A percentile compares a stretch with the other conserved stretches of the same genome.
These are phyloP conservation scores for Ilyonectria sp. DNA, from an alignment of 2,329 filamentous ascomycete genomes.

Conservation along the genomic window DNA sequence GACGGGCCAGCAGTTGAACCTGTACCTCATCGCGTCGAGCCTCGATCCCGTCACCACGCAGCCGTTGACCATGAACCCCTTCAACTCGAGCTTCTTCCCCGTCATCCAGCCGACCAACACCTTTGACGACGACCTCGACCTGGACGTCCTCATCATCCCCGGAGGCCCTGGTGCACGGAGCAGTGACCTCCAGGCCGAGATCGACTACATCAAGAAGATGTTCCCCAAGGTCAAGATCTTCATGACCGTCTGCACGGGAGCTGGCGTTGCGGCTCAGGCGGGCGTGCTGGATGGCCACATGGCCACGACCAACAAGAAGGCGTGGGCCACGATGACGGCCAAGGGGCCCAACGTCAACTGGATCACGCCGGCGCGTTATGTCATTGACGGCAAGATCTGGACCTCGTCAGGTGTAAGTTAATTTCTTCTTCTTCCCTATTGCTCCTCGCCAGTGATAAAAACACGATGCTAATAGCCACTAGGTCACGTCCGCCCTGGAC, in stretches of 20 bases:
- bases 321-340: constrained; percentile 64
- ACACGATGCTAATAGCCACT: not conserved
- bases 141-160: constrained; percentile 75
- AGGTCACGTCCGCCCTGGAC: constrained; percentile 57
- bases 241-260: constrained; percentile 78
- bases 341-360: constrained; percentile 69
- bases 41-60: constrained; percentile 59
- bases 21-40: constrained; percentile 59
- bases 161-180: constrained; percentile 69
- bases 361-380: constrained; percentile 75
- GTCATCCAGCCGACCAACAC: constrained; percentile 63
- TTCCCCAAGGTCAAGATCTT: constrained; percentile 67
- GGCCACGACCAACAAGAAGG: constrained; percentile 78
- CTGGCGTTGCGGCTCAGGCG: constrained; percentile 69
- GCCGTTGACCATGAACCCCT: constrained; percentile 48
- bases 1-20: constrained; percentile 52
- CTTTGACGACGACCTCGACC: constrained; percentile 65
- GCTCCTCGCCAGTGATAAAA: not conserved
- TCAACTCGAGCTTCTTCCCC: constrained; percentile 56
- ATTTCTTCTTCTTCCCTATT: not conserved
- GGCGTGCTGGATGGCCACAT: constrained; percentile 72
- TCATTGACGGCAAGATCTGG: constrained; percentile 77
- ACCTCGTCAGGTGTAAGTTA: constrained; percentile 69
- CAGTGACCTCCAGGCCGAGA: constrained; percentile 55
- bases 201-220: constrained; percentile 53